These are phyloP conservation scores for Saccharomyces kudriavzevii DNA, from an alignment of 805 yeast genomes.

Conservation along the genomic window DNA sequence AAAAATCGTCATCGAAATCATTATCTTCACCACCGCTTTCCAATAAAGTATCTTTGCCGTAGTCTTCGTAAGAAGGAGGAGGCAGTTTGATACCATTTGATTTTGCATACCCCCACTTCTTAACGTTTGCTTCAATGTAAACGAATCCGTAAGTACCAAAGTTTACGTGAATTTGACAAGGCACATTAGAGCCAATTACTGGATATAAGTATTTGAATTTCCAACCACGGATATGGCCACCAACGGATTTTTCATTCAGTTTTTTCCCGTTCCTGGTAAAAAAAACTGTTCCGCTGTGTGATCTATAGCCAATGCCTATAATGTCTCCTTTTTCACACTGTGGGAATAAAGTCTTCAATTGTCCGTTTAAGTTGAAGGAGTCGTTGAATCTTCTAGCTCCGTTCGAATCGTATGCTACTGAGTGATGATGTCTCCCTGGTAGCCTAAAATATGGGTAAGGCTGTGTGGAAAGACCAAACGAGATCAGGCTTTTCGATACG, in stretches of 20 bases:
- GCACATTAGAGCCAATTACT: conserved; percentile 77
- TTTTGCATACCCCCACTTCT: conserved; percentile 94
- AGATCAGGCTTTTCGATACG: conserved; percentile 31
- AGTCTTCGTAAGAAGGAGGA: conserved; percentile 86
- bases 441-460: conserved; percentile 92
- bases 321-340: conserved; percentile 74
- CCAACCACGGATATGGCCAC: conserved; percentile 71
- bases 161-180: conserved; percentile 78
- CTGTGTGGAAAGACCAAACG: conserved; percentile 73
- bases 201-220: conserved; percentile 70
- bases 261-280: conserved; percentile 94
- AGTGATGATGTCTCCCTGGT: conserved; percentile 84
- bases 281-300: conserved; percentile 76
- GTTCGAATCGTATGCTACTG: conserved; percentile 79
- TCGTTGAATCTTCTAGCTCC: conserved; percentile 76
- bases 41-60: conserved; percentile 65
- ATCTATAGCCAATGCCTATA: conserved; percentile 82
- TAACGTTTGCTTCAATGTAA: conserved; percentile 84
- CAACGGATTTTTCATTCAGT: conserved; percentile 69
- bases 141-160: conserved; percentile 87
- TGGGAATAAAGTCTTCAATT: conserved; percentile 50
- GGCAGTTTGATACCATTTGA: conserved; percentile 81
- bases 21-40: conserved; percentile 55
- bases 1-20: conserved; percentile 26
- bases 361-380: conserved; percentile 46